These are phyloP conservation scores for Carnegiea gigantea DNA, from an alignment of 179 eudicot species.

Conservation along the genomic window DNA sequence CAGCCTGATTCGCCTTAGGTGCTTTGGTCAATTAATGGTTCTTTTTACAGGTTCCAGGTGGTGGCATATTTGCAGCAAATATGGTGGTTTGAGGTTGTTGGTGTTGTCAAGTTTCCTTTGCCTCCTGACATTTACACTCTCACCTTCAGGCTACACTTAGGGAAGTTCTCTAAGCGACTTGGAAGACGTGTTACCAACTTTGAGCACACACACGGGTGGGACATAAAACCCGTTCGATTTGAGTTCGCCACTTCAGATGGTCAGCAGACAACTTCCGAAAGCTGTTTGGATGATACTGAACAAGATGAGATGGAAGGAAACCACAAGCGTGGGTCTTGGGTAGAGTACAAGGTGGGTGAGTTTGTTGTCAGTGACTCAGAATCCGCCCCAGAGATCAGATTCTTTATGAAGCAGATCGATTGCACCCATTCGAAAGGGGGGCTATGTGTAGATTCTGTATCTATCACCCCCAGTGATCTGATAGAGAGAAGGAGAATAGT, in stretches of 20 bases:
- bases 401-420: conserved; percentile 96
- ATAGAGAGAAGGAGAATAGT: conserved; percentile 45
- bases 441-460: conserved; percentile 88
- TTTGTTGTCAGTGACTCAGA: conserved; percentile 55
- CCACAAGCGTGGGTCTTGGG: conserved; percentile 90
- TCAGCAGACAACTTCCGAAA: conserved; percentile 62
- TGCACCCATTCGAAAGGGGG: conserved; percentile 99
- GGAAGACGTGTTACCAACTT: conserved; percentile 79
- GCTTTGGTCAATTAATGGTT: background rate
- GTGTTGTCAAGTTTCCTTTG: conserved; percentile 62
- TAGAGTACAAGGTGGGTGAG: conserved; percentile 89
- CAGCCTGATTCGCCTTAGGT: background rate
- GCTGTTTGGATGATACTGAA: conserved; percentile 66
- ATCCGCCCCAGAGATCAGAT: conserved; percentile 57
- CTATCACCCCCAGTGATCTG: conserved; percentile 65
- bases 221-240: conserved; percentile 77
- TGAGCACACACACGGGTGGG: conserved; percentile 98
- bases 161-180: conserved; percentile 72
- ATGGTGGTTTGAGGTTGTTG: conserved; percentile 99
- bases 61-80: conserved; percentile 95
- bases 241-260: conserved; percentile 83
- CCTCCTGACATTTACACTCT: conserved; percentile 77
- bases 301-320: conserved; percentile 48
- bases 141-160: conserved; percentile 80
- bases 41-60: conserved; percentile 58